These are phyloP conservation scores for Xerocomellus chrysenteron DNA, from an alignment of 768 basidiomycete species.

Conservation along the genomic window DNA sequence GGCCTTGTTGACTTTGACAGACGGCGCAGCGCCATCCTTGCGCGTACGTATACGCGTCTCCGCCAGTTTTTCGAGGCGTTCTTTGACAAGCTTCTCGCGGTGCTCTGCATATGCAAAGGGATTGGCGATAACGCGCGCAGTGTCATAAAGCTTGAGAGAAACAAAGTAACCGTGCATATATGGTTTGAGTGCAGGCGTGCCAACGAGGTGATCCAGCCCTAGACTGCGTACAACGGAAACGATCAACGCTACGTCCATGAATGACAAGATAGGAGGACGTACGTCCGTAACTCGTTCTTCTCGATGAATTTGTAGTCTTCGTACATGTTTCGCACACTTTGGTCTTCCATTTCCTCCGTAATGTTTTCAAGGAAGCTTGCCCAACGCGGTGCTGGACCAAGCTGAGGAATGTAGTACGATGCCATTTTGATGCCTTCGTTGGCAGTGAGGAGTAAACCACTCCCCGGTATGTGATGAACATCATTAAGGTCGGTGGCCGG, in stretches of 20 bases:
- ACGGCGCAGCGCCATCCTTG: constrained; percentile 48
- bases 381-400: constrained; percentile 97
- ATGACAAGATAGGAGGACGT: constrained; percentile 32
- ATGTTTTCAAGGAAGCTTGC: constrained; percentile 97
- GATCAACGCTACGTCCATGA: neutral
- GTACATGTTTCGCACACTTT: constrained; percentile 74
- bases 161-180: constrained; percentile 99
- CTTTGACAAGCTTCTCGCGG: constrained; percentile 81
- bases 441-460: constrained; percentile 86
- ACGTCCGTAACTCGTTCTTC: constrained; percentile 81
- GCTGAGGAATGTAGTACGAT: constrained; percentile 91
- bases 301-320: constrained; percentile 98
- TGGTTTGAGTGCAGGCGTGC: constrained; percentile 93
- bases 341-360: constrained; percentile 97
- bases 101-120: constrained; percentile 95
- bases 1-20: constrained; percentile 60
- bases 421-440: constrained; percentile 98
- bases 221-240: constrained; percentile 50
- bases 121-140: constrained; percentile 93
- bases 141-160: constrained; percentile 92
- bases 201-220: constrained; percentile 92
- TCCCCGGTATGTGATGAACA: constrained; percentile 84
- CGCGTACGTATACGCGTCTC: constrained; percentile 85
- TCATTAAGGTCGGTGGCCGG: constrained; percentile 89
- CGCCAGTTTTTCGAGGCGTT: constrained; percentile 91